These are phyloP conservation scores for Saprolegnia parasitica DNA, from an alignment of 352 stramenopile species.

Conservation along the genomic window DNA sequence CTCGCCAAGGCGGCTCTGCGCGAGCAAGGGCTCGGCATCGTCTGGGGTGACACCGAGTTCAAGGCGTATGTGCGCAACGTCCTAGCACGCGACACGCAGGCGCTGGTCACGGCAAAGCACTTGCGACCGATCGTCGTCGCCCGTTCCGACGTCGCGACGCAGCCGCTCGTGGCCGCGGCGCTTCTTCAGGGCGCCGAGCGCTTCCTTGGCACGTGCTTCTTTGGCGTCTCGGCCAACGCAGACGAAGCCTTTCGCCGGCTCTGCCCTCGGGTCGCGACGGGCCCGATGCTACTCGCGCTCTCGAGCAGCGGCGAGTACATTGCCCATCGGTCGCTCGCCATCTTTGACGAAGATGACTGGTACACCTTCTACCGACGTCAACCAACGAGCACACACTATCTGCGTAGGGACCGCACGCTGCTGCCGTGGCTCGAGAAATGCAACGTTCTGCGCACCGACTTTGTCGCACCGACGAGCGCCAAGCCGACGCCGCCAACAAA, in stretches of 20 bases:
- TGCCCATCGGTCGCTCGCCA: constrained; percentile 3
- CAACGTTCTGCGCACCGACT: constrained; percentile 21
- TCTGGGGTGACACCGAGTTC: constrained; percentile 27
- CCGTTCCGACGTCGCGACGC: neutral
- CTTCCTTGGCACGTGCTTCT: constrained; percentile 25
- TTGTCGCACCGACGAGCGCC: neutral
- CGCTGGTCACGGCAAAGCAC: constrained; percentile 11
- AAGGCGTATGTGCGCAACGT: neutral
- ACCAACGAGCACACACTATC: neutral
- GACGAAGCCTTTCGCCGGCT: neutral
- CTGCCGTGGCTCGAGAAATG: constrained; percentile 23
- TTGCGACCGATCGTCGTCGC: constrained; percentile 19
- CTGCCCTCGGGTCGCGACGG: neutral
- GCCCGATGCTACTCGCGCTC: constrained; percentile 6
- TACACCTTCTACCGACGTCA: neutral
- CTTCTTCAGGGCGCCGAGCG: constrained; percentile 14
- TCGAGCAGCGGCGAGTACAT: constrained; percentile 12
- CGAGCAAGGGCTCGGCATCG: constrained; percentile 26
- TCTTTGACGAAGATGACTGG: constrained; percentile 20
- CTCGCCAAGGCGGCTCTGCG: neutral
- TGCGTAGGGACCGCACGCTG: constrained; percentile 9
- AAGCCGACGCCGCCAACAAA: neutral
- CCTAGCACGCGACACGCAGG: neutral
- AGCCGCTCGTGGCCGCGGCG: neutral
- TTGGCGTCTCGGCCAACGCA: neutral